phyloP scores from a whole-genome alignment of 768 basidiomycete species.

The Naganishia friedmannii region DNA sequence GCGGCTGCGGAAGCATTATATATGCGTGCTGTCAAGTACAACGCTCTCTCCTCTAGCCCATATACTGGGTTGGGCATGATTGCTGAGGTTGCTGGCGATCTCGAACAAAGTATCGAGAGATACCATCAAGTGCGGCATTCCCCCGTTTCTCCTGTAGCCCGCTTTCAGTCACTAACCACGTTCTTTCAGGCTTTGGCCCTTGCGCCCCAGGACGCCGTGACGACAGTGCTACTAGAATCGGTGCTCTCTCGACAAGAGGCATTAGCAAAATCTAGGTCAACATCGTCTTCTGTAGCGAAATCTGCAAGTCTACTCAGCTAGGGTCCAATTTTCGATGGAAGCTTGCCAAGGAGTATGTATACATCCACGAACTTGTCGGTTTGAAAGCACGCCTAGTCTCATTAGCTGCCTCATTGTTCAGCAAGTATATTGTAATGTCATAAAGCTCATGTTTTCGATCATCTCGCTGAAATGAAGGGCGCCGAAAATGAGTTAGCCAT shows the following conservation, averaged over 20 bases:
- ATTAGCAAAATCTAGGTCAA: neutral
- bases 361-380: too few relatives aligned
- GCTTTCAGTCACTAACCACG: neutral
- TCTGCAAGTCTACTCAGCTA: neutral
- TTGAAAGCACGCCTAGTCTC: too few relatives aligned
- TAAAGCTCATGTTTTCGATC: too few relatives aligned
- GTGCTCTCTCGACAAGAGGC: slow-evolving; percentile 40
- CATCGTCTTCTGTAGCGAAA: neutral
- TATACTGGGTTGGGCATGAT: slow-evolving; percentile 88
- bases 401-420: too few relatives aligned
- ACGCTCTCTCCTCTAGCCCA: slow-evolving; percentile 76
- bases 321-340: neutral
- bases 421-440: too few relatives aligned
- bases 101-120: slow-evolving; percentile 77
- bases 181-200: slow-evolving; percentile 37
- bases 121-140: slow-evolving; percentile 76
- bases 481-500: too few relatives aligned
- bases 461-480: too few relatives aligned
- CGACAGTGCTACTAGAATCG: slow-evolving; percentile 48
- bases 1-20: slow-evolving; percentile 73
- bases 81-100: slow-evolving; percentile 68
- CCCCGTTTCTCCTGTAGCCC: neutral
- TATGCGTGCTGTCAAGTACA: slow-evolving; percentile 75
- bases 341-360: neutral
- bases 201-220: slow-evolving; percentile 47